Percentiles rank a stretch among this genome's conserved stretches.
phyloP scores from a whole-genome alignment of 2,329 filamentous ascomycete species.

The Phaeosphaeria sp. region DNA sequence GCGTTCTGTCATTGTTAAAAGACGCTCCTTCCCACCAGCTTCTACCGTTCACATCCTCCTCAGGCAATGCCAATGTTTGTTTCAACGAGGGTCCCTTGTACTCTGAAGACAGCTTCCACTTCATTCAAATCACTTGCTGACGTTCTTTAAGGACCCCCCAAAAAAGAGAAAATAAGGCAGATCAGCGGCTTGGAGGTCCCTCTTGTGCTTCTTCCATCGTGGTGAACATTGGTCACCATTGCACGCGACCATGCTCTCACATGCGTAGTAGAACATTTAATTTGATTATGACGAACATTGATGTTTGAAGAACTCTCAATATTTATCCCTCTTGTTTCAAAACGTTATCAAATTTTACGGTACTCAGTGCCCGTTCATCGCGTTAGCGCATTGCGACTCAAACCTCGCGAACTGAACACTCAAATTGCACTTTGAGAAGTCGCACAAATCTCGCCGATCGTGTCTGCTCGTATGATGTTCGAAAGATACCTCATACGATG shows the following conservation, averaged over 20 bases:
- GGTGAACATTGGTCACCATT: neutral
- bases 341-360: no score
- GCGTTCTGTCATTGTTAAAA: neutral
- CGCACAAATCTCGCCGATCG: neutral
- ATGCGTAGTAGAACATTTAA: neutral
- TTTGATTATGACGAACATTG: no score
- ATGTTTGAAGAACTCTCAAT: no score
- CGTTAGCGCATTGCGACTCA: neutral
- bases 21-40: neutral
- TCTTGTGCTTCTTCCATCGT: neutral
- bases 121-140: neutral
- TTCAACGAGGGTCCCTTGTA: neutral
- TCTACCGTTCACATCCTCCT: neutral
- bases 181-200: neutral
- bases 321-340: no score
- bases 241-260: neutral
- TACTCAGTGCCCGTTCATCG: neutral
- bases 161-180: neutral
- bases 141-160: neutral
- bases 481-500: neutral
- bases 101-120: neutral
- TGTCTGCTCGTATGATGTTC: neutral
- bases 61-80: neutral
- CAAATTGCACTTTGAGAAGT: neutral
- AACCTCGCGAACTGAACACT: neutral